Base-by-base conservation (phyloP, 306 rosid species). In the Medicago ruthenica region DNA sequence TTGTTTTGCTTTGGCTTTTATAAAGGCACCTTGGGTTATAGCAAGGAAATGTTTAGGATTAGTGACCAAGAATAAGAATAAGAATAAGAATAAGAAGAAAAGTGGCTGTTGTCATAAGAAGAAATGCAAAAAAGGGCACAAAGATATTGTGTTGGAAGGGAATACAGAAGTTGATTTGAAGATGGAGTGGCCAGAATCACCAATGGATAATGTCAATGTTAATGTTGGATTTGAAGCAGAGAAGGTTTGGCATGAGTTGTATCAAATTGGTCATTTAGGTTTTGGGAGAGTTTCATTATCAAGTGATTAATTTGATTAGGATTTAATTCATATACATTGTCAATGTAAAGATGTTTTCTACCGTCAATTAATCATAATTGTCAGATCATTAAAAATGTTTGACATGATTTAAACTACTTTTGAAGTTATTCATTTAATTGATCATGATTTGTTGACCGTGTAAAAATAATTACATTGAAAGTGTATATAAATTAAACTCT, bases 191-290 rank as follows among this genome's bases (percentile, higher is more conserved):
- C 21, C 34, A 18, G 4, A 13, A 44, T 67, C 73, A 67, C 22
- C 71, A 64, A 63, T 47, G 61, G 84, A 70, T 4, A 81, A 48
- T 54, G 84, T 40, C 45, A 48, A 57, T 78, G 86, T 83, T 27
- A 48, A 57, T 78, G 87, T 83, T 27, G 82, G 86, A 1, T 83
- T 84, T 73, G 91, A 93, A 78, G 90, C 87, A 5, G 98, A 94
- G 71, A 86, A 82, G 40, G 87, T 90, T 70, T 89, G 97, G 98
- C 15, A 78, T 40, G 96, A 94, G 54, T 81, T 90, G 47, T 84
- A 84, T 47, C 91, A 95, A 72, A 74, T 90, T 75, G 91, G 89
- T 22, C 98, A 95, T 80, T 85, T 95, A 83, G 98, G 86, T 47
- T 93, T 91, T 84, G 98, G 98, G 57, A 93, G 92, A 67, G 86